These are phyloP conservation scores for Termitomyces sp. DNA, from an alignment of 1,284 basidiomycete species.

Conservation along the genomic window DNA sequence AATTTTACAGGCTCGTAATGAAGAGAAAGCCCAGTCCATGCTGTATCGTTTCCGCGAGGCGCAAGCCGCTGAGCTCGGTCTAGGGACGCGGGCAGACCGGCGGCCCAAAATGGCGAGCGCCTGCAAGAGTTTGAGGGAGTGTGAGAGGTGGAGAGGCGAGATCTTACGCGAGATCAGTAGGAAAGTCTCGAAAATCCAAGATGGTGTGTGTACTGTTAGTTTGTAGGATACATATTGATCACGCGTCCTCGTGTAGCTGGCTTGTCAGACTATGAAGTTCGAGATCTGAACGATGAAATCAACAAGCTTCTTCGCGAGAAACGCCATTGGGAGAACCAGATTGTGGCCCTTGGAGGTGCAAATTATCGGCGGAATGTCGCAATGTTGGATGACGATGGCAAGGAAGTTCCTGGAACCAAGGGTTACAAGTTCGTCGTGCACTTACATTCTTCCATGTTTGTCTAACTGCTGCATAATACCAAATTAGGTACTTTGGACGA, in stretches of 20 bases:
- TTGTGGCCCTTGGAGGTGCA: constrained; percentile 90
- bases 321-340: constrained; percentile 96
- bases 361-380: constrained; percentile 91
- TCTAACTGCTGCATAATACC: constrained; percentile 1
- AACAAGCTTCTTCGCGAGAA: constrained; percentile 96
- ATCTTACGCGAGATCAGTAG: constrained; percentile 91
- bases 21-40: constrained; percentile 96
- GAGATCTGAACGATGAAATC: constrained; percentile 97
- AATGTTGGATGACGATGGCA: constrained; percentile 91
- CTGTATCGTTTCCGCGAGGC: constrained; percentile 97
- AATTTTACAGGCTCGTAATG: constrained; percentile 78
- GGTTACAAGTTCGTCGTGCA: constrained; percentile 83
- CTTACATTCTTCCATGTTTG: neutral
- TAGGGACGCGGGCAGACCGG: constrained; percentile 75
- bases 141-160: constrained; percentile 94
- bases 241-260: constrained; percentile 53
- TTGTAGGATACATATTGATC: neutral
- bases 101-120: constrained; percentile 87
- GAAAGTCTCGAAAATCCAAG: constrained; percentile 98
- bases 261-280: constrained; percentile 92
- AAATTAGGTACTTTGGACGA: constrained; percentile 86
- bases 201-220: constrained; percentile 54
- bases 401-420: constrained; percentile 92
- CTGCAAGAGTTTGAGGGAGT: constrained; percentile 89
- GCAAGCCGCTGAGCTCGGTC: constrained; percentile 91